Conservation (phyloP, 371 early-diverging fungal genomes). For the Homolaphlyctis polyrhiza region DNA sequence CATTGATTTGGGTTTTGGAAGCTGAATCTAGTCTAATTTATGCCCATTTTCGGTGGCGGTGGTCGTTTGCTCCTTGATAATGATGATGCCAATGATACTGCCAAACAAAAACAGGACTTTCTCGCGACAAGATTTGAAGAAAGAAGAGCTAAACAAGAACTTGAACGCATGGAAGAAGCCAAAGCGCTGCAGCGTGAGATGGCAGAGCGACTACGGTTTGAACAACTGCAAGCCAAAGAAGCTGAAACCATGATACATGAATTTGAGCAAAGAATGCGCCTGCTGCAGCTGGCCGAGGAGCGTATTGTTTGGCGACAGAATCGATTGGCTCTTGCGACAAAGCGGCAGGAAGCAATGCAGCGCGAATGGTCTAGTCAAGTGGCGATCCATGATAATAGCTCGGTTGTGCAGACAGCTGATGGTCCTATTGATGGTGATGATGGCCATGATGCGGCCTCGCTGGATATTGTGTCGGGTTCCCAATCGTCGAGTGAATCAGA, state of each 20-base stretch:
- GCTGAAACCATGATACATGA: neutral
- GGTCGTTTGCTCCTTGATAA: neutral
- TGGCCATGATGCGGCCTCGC: too few species aligned
- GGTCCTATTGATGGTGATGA: too few species aligned
- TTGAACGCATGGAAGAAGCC: neutral
- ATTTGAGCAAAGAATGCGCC: neutral
- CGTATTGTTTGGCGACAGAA: slow-evolving; percentile 3
- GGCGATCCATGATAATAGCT: too few species aligned
- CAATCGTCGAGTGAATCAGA: too few species aligned
- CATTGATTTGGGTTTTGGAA: neutral
- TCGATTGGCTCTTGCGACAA: neutral
- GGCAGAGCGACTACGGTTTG: neutral
- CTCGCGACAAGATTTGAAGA: neutral
- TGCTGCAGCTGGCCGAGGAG: neutral
- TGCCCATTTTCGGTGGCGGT: neutral
- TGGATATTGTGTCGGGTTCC: too few species aligned
- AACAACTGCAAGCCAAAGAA: neutral
- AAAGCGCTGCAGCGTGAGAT: neutral
- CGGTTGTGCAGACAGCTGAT: too few species aligned
- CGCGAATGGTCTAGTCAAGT: too few species aligned
- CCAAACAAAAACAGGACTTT: neutral
- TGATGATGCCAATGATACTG: neutral
- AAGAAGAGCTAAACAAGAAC: neutral
- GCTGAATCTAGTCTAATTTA: neutral
- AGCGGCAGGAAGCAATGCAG: neutral